phyloP scores from a whole-genome alignment of 345 rosid species.

The Ailanthus altissimus region DNA sequence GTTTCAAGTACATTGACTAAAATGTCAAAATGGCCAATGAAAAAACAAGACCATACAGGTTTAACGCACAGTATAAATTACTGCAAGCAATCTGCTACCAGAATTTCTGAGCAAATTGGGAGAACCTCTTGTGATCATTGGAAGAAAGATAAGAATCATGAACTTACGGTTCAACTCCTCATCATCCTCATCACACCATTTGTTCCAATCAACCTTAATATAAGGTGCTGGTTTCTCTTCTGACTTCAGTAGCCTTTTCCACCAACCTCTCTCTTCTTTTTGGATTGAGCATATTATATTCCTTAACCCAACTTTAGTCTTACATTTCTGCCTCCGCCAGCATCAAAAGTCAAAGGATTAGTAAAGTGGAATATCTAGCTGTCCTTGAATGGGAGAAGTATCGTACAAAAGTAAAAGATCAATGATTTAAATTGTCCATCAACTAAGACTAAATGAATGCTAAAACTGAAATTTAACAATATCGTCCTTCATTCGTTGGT shows the following conservation, averaged over 20 bases:
- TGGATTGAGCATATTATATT: constrained; percentile 75
- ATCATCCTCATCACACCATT: constrained; percentile 98
- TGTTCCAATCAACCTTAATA: constrained; percentile 98
- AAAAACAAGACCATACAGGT: neutral
- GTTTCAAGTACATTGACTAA: neutral
- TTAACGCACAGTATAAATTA: neutral
- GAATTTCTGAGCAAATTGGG: neutral
- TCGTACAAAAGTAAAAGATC: neutral
- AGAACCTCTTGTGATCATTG: neutral
- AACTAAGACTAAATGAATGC: neutral
- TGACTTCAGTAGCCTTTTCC: constrained; percentile 79
- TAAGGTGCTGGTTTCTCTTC: constrained; percentile 97
- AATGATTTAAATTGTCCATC: neutral
- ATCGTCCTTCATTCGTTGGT: neutral
- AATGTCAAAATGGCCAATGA: neutral
- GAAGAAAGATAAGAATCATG: neutral
- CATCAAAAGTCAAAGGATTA: neutral
- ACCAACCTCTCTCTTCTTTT: constrained; percentile 92
- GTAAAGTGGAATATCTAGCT: neutral
- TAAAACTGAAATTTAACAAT: neutral
- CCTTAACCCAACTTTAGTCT: constrained; percentile 79
- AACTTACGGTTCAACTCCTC: constrained; percentile 67
- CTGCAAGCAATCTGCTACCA: neutral
- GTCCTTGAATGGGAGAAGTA: neutral
- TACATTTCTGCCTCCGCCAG: constrained; percentile 62